Percentiles rank a stretch among this genome's conserved stretches.
Conservation (phyloP, 2,329 filamentous ascomycete species). For the Penicillium vulpinum region DNA sequence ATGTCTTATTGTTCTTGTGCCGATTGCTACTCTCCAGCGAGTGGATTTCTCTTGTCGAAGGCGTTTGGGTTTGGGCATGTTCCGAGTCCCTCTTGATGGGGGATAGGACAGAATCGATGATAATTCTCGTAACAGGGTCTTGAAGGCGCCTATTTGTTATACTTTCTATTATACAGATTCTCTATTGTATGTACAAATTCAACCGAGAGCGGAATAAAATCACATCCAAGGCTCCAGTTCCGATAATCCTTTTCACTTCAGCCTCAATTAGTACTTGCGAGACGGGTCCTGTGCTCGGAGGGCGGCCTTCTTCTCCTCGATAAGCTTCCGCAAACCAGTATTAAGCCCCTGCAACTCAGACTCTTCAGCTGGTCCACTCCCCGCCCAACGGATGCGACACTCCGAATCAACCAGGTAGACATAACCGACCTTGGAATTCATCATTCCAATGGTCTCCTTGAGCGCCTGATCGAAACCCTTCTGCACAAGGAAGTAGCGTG, state of each 20-base stretch:
- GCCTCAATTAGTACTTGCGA: conserved; percentile 17
- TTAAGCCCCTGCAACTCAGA: conserved; percentile 47
- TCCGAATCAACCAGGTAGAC: conserved; percentile 85
- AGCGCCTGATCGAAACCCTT: conserved; percentile 58
- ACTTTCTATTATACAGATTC: conserved; percentile 29
- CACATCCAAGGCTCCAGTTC: conserved; percentile 5
- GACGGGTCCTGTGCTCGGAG: conserved; percentile 23
- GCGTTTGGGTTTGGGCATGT: conserved; percentile 22
- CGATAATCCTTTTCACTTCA: conserved; percentile 1
- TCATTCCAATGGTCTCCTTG: conserved; percentile 62
- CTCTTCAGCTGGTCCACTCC: conserved; percentile 57
- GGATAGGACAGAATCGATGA: conserved; percentile 14
- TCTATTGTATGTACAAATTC: conserved; percentile 29
- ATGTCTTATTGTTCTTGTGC: conserved; percentile 11
- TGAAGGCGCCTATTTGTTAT: conserved; percentile 15
- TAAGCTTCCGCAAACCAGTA: conserved; percentile 42
- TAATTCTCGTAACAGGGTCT: conserved; percentile 16
- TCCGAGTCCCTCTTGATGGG: conserved; percentile 9
- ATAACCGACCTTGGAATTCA: conserved; percentile 93
- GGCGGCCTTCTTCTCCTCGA: conserved; percentile 41
- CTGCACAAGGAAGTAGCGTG: conserved; percentile 60
- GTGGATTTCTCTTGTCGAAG: conserved; percentile 14
- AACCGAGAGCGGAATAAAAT: conserved; percentile 19
- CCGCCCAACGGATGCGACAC: conserved; percentile 92
- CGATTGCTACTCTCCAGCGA: conserved; percentile 19